Evolutionary conservation across 768 basidiomycete genomes (phyloP).

Genomic region (Suillus spraguei): DNA sequence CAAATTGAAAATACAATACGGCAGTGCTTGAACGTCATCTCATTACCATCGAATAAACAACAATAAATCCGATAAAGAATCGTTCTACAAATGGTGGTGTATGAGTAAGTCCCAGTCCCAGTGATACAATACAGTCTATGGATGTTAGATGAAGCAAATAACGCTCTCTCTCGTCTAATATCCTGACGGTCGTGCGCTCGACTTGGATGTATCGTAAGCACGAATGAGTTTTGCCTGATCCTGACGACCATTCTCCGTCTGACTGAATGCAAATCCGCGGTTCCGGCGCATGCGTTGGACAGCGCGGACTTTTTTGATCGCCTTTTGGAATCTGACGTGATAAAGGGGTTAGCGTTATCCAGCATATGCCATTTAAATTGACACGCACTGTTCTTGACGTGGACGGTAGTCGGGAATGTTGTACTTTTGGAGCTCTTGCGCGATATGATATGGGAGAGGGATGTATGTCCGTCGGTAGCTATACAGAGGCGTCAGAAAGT

Average conservation of each 20-base stretch:
- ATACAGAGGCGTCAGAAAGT: background rate
- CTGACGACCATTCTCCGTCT: conserved; percentile 88
- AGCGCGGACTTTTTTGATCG: conserved; percentile 99
- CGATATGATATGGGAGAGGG: conserved; percentile 95
- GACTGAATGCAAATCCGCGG: conserved; percentile 97
- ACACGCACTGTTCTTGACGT: conserved; percentile 89
- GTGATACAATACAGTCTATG: conserved; percentile 15
- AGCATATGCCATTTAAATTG: conserved; percentile 6
- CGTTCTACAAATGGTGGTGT: conserved; percentile 7
- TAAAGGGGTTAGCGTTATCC: conserved; percentile 12
- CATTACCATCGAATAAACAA: background rate
- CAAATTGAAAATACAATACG: background rate
- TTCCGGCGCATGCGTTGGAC: conserved; percentile 96
- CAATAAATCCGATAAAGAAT: background rate
- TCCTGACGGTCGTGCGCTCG: conserved; percentile 70
- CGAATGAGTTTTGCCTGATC: conserved; percentile 87
- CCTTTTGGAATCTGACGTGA: conserved; percentile 85
- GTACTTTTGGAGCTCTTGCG: conserved; percentile 99
- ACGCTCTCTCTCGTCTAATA: conserved; percentile 45
- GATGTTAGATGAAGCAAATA: conserved; percentile 10
- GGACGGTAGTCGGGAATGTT: conserved; percentile 97
- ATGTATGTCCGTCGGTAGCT: conserved; percentile 91
- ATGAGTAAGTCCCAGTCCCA: conserved; percentile 13
- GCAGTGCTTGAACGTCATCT: background rate
- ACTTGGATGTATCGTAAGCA: conserved; percentile 86